A percentile compares a stretch with the other conserved stretches of the same genome.
Evolutionary conservation across 192 early-diverging fungal genomes (phyloP).

Genomic region (Podila verticillata): DNA sequence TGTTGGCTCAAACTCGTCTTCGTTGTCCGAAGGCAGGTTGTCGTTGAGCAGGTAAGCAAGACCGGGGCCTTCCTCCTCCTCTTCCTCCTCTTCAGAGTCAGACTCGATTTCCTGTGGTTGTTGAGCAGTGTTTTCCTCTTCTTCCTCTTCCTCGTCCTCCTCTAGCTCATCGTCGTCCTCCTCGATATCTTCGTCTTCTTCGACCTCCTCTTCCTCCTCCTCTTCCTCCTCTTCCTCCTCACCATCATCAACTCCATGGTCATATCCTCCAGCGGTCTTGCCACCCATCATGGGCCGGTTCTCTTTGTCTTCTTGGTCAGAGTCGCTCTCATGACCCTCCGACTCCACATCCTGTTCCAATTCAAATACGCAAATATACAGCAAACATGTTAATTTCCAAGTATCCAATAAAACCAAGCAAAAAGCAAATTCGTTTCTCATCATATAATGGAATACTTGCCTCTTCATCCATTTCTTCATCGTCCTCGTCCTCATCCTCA

Average conservation of each 20-base stretch:
- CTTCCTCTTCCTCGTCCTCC: conserved; percentile 30
- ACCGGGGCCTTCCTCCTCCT: conserved; percentile 33
- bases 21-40: conserved; percentile 42
- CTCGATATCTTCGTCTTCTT: conserved; percentile 17
- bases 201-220: conserved; percentile 21
- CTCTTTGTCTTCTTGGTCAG: conserved; percentile 23
- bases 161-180: conserved; percentile 22
- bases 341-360: conserved; percentile 1
- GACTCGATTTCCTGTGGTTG: background rate
- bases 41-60: conserved; percentile 30
- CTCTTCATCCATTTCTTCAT: background rate
- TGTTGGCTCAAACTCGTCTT: conserved; percentile 39
- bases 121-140: conserved; percentile 14
- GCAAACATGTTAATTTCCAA: no score
- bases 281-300: conserved; percentile 32
- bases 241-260: conserved; percentile 18
- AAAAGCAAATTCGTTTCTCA: background rate
- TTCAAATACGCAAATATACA: no score
- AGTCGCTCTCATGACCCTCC: conserved; percentile 10
- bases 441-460: background rate
- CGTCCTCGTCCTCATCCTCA: conserved; percentile 24
- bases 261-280: conserved; percentile 22
- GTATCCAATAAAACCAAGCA: no score
- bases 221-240: conserved; percentile 22
- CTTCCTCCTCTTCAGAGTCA: conserved; percentile 21